Percentiles rank a stretch among this genome's conserved stretches.
These are phyloP conservation scores for Theileria luwenshuni DNA, from an alignment of 169 alveolate genomes.

Conservation along the genomic window DNA sequence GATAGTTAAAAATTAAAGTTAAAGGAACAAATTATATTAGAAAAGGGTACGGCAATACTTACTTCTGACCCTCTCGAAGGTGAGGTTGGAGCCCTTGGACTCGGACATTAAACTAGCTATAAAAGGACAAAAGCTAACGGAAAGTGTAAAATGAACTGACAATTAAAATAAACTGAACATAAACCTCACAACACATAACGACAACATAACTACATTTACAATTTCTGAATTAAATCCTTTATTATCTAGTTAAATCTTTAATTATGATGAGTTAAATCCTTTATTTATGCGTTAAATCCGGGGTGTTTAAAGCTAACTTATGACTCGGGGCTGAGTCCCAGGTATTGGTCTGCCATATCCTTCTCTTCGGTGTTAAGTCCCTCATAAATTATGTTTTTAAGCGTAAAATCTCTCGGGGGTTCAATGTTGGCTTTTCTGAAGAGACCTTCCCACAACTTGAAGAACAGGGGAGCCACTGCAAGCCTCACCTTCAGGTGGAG, in stretches of 20 bases:
- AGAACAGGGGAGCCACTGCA: slow-evolving; percentile 56
- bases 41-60: too few relatives aligned
- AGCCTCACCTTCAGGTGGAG: slow-evolving; percentile 55
- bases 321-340: neutral
- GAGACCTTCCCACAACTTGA: slow-evolving; percentile 49
- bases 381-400: slow-evolving; percentile 41
- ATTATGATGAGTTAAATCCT: neutral
- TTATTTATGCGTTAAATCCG: slow-evolving; percentile 6
- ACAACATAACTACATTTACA: too few relatives aligned
- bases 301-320: neutral
- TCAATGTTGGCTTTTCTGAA: slow-evolving; percentile 35
- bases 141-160: neutral
- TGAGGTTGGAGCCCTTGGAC: neutral
- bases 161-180: neutral
- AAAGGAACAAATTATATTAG: slow-evolving; percentile 6
- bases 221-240: slow-evolving; percentile 4
- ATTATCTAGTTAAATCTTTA: slow-evolving; percentile 6
- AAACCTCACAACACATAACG: neutral
- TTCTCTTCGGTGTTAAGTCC: slow-evolving; percentile 14
- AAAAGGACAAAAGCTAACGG: too few relatives aligned
- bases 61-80: slow-evolving; percentile 19
- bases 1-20: neutral
- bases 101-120: slow-evolving; percentile 1
- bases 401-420: slow-evolving; percentile 44
- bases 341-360: slow-evolving; percentile 10